These are phyloP conservation scores for Datura wrightii DNA, from an alignment of 257 asterid genomes.

Conservation along the genomic window DNA sequence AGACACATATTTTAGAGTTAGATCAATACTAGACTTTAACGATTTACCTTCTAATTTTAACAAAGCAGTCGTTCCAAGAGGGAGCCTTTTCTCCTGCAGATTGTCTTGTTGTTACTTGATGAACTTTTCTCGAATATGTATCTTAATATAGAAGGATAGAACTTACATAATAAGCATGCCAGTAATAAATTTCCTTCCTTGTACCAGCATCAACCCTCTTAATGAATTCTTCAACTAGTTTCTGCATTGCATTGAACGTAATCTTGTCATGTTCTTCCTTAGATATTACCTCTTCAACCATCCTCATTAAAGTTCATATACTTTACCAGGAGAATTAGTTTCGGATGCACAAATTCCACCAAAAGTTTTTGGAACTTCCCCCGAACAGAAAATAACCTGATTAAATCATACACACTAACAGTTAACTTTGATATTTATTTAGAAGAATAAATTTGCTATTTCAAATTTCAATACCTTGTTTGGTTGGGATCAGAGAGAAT, in stretches of 20 bases:
- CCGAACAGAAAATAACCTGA: conserved; percentile 63
- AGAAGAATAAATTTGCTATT: not conserved
- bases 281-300: not conserved
- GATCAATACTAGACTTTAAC: not conserved
- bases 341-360: conserved; percentile 71
- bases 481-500: conserved; percentile 71
- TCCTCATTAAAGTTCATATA: not conserved
- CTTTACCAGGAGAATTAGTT: conserved; percentile 78
- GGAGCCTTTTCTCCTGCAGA: conserved; percentile 86
- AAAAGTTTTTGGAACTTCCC: conserved; percentile 75
- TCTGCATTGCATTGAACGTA: conserved; percentile 48
- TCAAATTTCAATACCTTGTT: conserved; percentile 48
- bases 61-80: conserved; percentile 69
- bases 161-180: conserved; percentile 93
- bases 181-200: conserved; percentile 75
- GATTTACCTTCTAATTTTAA: conserved; percentile 66
- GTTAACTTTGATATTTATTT: conserved; percentile 14
- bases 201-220: conserved; percentile 53
- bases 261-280: conserved; percentile 12
- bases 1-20: too few relatives aligned
- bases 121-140: not conserved
- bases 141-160: conserved; percentile 13
- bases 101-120: conserved; percentile 26
- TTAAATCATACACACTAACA: not conserved
- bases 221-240: conserved; percentile 72